Evolutionary conservation across 352 stramenopile species (phyloP).

Genomic region (Salisapilia sapeloensis): DNA sequence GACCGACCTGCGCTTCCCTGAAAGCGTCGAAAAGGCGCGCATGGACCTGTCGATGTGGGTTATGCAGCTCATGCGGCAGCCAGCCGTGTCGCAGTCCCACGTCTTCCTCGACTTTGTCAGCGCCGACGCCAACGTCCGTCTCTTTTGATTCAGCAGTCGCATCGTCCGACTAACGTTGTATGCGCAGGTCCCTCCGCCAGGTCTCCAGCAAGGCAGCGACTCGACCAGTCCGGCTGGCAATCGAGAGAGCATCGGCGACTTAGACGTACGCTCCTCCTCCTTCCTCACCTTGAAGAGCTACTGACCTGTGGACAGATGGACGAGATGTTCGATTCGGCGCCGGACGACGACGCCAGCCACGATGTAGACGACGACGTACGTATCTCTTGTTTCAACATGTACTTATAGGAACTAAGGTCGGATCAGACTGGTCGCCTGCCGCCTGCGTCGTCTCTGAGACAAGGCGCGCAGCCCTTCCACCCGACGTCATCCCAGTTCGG

Average conservation of each 20-base stretch:
- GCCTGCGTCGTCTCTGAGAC: background rate
- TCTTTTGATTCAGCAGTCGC: background rate
- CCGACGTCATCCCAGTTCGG: conserved; percentile 7
- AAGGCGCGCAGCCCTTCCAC: conserved; percentile 8
- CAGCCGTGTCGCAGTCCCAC: conserved; percentile 67
- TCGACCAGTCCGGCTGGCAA: conserved; percentile 2
- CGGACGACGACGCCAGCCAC: conserved; percentile 30
- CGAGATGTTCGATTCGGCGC: conserved; percentile 61
- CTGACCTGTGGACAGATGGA: conserved; percentile 24
- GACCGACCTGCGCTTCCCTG: conserved; percentile 43
- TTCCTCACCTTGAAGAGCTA: background rate
- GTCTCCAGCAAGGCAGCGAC: conserved; percentile 19
- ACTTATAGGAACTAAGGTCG: conserved; percentile 10
- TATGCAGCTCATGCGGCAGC: conserved; percentile 60
- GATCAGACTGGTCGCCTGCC: background rate
- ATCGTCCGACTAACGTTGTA: conserved; percentile 1
- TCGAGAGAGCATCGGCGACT: conserved; percentile 56
- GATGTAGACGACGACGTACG: conserved; percentile 37
- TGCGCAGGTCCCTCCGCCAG: conserved; percentile 7
- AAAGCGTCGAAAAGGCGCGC: conserved; percentile 53
- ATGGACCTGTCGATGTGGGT: conserved; percentile 68
- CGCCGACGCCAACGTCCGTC: conserved; percentile 49
- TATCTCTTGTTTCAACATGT: conserved; percentile 52
- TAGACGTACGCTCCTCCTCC: conserved; percentile 26
- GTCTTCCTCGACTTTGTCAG: conserved; percentile 73